Evolutionary conservation across 192 early-diverging fungal species (phyloP).

Genomic region (Rhizoclosmatium globosum): DNA sequence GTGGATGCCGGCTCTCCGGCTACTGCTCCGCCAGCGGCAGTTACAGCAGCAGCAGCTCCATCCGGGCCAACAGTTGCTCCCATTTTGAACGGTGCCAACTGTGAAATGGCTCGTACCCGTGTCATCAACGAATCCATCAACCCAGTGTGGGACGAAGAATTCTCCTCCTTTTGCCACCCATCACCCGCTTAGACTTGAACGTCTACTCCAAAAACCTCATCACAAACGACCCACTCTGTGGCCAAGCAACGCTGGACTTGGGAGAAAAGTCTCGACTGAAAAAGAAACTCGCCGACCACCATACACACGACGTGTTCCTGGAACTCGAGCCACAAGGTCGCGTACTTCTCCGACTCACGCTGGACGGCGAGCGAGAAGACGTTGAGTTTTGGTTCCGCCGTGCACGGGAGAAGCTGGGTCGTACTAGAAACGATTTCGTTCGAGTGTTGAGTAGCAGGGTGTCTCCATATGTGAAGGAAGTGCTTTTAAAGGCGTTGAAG

Average conservation of each 20-base stretch:
- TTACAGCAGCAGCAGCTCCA: background rate
- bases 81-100: slow-evolving; percentile 49
- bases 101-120: slow-evolving; percentile 58
- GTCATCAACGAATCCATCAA: slow-evolving; percentile 59
- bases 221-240: slow-evolving; percentile 58
- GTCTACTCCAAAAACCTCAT: slow-evolving; percentile 59
- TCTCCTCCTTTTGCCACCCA: slow-evolving; percentile 59
- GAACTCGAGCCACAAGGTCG: slow-evolving; percentile 66
- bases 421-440: slow-evolving; percentile 62
- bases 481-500: slow-evolving; percentile 58
- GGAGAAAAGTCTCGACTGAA: slow-evolving; percentile 47
- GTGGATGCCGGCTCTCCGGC: slow-evolving; percentile 19
- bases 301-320: slow-evolving; percentile 66
- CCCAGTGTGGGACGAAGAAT: slow-evolving; percentile 65
- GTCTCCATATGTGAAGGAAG: slow-evolving; percentile 51
- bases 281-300: slow-evolving; percentile 58
- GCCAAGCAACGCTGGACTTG: slow-evolving; percentile 56
- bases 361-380: slow-evolving; percentile 67
- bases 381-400: slow-evolving; percentile 66
- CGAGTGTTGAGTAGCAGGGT: slow-evolving; percentile 52
- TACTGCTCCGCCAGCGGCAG: background rate
- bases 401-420: slow-evolving; percentile 53
- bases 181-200: slow-evolving; percentile 54
- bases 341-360: slow-evolving; percentile 57
- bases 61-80: background rate